Evolutionary conservation across 1,284 basidiomycete species (phyloP), one percentile per base, ranked within the genome.

Genomic region (Volvariella surrecta): DNA sequence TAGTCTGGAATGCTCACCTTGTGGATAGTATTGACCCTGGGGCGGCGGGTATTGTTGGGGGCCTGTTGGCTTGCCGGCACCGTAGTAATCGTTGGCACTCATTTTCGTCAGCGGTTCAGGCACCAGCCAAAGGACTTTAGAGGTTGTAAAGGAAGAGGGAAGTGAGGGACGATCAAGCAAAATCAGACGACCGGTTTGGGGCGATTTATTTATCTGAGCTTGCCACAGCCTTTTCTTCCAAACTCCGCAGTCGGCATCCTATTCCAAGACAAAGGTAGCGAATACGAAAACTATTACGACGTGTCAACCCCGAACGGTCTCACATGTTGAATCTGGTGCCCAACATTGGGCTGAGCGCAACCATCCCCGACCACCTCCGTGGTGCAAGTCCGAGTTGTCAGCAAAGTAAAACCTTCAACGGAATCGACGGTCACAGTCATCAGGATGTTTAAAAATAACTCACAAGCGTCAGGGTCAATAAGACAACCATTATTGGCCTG

Each of bases 21-120:
- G 34, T 6, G 82, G 81, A 54, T 84, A 83, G 52, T 86, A 82
- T 28, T 60, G 58, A 22, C 57, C 59, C 24, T 56, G 55, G 9
- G 48, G 52, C 31, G 53, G 58, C 11, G 49, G 53, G 3, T 50
- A 47, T 35, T 48, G 51, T 24, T 53, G 53, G 58, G 52, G 70
- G 71, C n/a, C n/a, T n/a, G n/a, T n/a, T 37, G 66, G 71, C 49
- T 73, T 71, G 40, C 67, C 70, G 32, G 59, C 57, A 48, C 64
- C 63, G 62, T 87, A 88, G 54, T 83, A 88, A 54, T 86, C 82
- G 62, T 80, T 77, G 58, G 76, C 82, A 52, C 81, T 79, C 84
- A 88, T 87, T 52, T 32, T 22, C 42, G 35, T 41, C 3, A 10
- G 31, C 30, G 16, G 20, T 3, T 20, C 37, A 10, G 19, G 35